These are phyloP conservation scores for Eleusine indica DNA, from an alignment of 176 grass and related monocot genomes.

Conservation along the genomic window DNA sequence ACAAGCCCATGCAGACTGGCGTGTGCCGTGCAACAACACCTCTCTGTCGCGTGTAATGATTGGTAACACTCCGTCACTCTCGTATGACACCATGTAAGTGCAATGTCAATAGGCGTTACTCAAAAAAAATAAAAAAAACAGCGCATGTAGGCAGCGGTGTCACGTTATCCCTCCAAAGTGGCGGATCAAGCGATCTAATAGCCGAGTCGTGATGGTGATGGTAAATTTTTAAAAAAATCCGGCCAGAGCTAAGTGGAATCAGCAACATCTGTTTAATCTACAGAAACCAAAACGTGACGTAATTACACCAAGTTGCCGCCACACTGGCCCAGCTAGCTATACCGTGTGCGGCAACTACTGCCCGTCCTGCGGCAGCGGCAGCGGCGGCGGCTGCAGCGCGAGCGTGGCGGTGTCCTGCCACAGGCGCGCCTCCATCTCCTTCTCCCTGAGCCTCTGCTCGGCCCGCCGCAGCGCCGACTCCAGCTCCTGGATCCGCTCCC, in stretches of 20 bases:
- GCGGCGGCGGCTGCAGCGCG: conserved; percentile 29
- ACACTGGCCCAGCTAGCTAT: not conserved
- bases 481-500: conserved; percentile 55
- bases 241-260: not conserved
- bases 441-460: conserved; percentile 45
- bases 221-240: not conserved
- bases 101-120: too few species aligned
- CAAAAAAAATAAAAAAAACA: too few species aligned
- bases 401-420: conserved; percentile 58
- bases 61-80: not conserved
- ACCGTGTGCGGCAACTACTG: not conserved
- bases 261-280: not conserved
- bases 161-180: not conserved
- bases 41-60: not conserved
- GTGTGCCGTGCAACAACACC: not conserved
- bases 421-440: conserved; percentile 62
- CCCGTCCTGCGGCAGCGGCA: not conserved
- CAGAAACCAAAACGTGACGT: not conserved
- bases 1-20: not conserved
- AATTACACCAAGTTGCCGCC: not conserved
- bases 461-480: conserved; percentile 46
- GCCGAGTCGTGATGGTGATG: not conserved
- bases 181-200: not conserved
- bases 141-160: too few species aligned
- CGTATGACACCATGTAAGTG: not conserved